These are phyloP conservation scores for Pyrenopolyporus hunteri DNA, from an alignment of 495 filamentous ascomycete species.

Conservation along the genomic window DNA sequence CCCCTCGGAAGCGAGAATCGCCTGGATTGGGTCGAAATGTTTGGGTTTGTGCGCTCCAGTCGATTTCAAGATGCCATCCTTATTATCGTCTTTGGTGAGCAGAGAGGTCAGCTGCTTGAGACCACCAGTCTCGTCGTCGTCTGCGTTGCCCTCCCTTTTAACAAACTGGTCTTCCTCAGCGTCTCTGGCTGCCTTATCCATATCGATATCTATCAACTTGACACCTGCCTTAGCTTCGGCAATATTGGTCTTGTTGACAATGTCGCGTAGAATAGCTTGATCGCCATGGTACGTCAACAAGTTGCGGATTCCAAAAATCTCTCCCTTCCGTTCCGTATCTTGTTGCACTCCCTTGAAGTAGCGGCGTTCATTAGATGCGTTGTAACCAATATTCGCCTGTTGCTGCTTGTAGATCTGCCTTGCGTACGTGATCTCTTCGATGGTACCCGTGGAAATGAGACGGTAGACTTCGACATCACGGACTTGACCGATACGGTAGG, in stretches of 20 bases:
- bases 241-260: constrained; percentile 97
- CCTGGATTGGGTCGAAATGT: constrained; percentile 76
- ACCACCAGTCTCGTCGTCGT: constrained; percentile 63
- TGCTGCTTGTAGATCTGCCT: constrained; percentile 99
- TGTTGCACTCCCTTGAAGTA: constrained; percentile 97
- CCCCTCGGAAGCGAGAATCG: constrained; percentile 85
- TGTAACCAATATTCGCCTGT: constrained; percentile 97
- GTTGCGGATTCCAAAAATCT: constrained; percentile 91
- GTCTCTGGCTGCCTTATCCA: constrained; percentile 65
- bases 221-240: constrained; percentile 91
- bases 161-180: constrained; percentile 48
- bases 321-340: constrained; percentile 76
- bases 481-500: constrained; percentile 92
- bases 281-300: constrained; percentile 84
- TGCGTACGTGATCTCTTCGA: constrained; percentile 97
- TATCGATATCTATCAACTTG: constrained; percentile 73
- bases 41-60: constrained; percentile 49
- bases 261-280: constrained; percentile 81
- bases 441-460: constrained; percentile 88
- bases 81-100: constrained; percentile 62
- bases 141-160: constrained; percentile 52
- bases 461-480: constrained; percentile 97
- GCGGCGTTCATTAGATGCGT: constrained; percentile 84
- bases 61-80: constrained; percentile 41
- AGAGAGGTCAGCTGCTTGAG: constrained; percentile 79